phyloP scores from a whole-genome alignment of 1,284 basidiomycete genomes.

The Porodaedalea pini region DNA sequence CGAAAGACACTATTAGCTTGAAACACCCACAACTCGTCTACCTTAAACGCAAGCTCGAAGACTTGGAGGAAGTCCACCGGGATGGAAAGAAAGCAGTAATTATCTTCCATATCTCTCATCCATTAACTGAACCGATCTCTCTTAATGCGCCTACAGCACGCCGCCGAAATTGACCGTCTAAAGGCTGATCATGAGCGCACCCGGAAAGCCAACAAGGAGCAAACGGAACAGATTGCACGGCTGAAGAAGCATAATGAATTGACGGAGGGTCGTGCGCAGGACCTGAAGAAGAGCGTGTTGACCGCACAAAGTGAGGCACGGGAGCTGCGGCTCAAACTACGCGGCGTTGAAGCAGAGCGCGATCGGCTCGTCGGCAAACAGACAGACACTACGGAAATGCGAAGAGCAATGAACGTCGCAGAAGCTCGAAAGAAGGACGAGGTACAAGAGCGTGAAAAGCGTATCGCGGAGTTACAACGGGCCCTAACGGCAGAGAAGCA shows the following conservation, averaged over 20 bases:
- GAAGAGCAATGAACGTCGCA: conserved; percentile 44
- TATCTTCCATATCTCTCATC: conserved; percentile 1
- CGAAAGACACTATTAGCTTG: not conserved
- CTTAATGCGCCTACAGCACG: conserved; percentile 43
- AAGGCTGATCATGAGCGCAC: conserved; percentile 51
- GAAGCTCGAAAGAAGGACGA: conserved; percentile 54
- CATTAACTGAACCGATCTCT: conserved; percentile 12
- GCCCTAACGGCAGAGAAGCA: conserved; percentile 45
- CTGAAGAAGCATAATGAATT: conserved; percentile 57
- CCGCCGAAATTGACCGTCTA: conserved; percentile 53
- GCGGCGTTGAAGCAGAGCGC: conserved; percentile 57
- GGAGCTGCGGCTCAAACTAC: conserved; percentile 55
- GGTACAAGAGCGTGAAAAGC: conserved; percentile 48
- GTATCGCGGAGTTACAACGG: conserved; percentile 56
- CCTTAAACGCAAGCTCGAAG: conserved; percentile 63
- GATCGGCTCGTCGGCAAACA: conserved; percentile 49
- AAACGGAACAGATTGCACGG: conserved; percentile 54
- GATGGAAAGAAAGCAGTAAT: conserved; percentile 66
- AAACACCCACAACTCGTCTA: conserved; percentile 23
- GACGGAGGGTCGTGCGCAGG: conserved; percentile 53
- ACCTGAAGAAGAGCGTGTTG: conserved; percentile 48
- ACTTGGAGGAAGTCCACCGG: conserved; percentile 58
- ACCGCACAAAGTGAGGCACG: conserved; percentile 59
- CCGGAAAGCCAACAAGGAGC: conserved; percentile 48
- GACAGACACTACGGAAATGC: conserved; percentile 48